These are phyloP conservation scores for Sphagnum magellanicum DNA, from an alignment of 228 moss, liverwort and hornwort genomes.

Conservation along the genomic window DNA sequence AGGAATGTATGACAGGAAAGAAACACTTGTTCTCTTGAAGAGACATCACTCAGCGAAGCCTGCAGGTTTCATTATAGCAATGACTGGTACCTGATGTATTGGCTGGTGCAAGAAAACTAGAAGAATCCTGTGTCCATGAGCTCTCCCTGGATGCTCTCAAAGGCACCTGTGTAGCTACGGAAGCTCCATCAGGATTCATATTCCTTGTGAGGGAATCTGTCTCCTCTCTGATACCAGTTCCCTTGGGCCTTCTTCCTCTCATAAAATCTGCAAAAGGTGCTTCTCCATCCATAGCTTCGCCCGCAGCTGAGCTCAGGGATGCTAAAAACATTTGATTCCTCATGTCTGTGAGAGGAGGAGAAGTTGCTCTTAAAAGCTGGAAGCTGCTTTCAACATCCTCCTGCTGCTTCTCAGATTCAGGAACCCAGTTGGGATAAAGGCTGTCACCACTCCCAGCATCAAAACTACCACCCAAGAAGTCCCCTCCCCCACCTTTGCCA, in stretches of 20 bases:
- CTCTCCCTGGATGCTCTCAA: constrained; percentile 6
- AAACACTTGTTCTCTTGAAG: not conserved
- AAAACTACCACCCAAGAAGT: not conserved
- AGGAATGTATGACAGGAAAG: too few relatives aligned
- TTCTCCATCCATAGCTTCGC: constrained; percentile 63
- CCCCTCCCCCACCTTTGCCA: constrained; percentile 11
- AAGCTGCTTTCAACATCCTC: constrained; percentile 12
- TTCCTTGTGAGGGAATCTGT: constrained; percentile 1
- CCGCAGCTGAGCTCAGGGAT: constrained; percentile 71
- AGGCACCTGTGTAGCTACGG: constrained; percentile 5
- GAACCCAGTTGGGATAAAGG: constrained; percentile 11
- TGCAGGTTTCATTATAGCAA: constrained; percentile 8
- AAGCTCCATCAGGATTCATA: constrained; percentile 4
- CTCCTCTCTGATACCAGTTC: constrained; percentile 14
- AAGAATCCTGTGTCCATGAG: constrained; percentile 6
- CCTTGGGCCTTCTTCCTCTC: constrained; percentile 18
- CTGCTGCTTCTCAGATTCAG: constrained; percentile 11
- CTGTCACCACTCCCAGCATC: constrained; percentile 15
- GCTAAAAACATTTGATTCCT: constrained; percentile 21
- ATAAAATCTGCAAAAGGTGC: constrained; percentile 34
- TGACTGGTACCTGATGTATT: not conserved
- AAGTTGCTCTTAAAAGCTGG: not conserved
- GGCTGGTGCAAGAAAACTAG: constrained; percentile 10
- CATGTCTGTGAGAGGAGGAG: not conserved
- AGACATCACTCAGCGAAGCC: constrained; percentile 2